Evolutionary conservation across 441 rosid species (phyloP).

Genomic region (Croton laevigatus): DNA sequence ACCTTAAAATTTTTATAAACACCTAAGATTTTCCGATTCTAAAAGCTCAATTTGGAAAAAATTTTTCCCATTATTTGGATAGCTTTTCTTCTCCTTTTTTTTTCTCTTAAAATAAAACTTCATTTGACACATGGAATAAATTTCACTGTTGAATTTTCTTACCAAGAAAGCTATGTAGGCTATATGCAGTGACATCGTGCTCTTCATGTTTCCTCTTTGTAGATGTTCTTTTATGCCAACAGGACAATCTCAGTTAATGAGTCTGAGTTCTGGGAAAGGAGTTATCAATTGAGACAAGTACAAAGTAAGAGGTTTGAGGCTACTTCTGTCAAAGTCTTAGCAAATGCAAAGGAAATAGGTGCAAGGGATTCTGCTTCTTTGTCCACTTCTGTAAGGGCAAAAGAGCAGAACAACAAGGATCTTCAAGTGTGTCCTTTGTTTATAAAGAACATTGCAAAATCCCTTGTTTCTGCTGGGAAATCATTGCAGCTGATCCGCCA

Average conservation of each 20-base stretch:
- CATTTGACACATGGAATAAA: too few relatives aligned
- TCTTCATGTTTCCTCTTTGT: conserved; percentile 22
- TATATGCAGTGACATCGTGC: conserved; percentile 3
- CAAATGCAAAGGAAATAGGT: conserved; percentile 39
- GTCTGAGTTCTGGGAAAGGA: conserved; percentile 95
- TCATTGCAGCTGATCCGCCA: conserved; percentile 85
- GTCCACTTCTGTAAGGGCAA: conserved; percentile 41
- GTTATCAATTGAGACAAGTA: conserved; percentile 57
- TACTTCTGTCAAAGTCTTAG: conserved; percentile 24
- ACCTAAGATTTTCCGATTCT: too few relatives aligned
- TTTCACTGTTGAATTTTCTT: neutral
- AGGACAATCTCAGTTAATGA: conserved; percentile 60
- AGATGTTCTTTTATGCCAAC: conserved; percentile 85
- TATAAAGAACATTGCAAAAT: conserved; percentile 63
- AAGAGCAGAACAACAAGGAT: conserved; percentile 46
- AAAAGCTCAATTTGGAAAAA: too few relatives aligned
- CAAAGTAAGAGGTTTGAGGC: conserved; percentile 36
- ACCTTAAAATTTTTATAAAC: too few relatives aligned
- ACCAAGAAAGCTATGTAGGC: neutral
- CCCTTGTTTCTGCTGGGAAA: conserved; percentile 94
- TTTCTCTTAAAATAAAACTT: too few relatives aligned
- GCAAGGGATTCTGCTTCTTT: conserved; percentile 40
- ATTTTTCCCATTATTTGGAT: too few relatives aligned
- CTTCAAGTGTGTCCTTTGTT: conserved; percentile 63
- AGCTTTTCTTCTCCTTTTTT: too few relatives aligned